Conservation (phyloP, 2,329 filamentous ascomycete genomes). For the Ophiostoma ulmi region DNA sequence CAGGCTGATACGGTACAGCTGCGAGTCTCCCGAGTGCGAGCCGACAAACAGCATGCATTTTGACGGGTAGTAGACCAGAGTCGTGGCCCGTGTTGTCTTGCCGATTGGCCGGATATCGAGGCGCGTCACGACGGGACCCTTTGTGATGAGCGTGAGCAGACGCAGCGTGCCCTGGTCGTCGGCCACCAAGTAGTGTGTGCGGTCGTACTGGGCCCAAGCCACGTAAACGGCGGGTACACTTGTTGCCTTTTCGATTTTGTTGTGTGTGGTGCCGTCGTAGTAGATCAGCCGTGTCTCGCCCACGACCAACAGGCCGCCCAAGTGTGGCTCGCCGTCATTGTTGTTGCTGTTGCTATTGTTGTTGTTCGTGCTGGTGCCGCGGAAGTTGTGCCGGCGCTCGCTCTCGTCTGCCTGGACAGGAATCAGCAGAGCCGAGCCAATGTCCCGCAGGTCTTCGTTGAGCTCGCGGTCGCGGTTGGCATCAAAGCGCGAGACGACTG, state of each 20-base stretch:
- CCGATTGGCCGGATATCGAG: constrained; percentile 65
- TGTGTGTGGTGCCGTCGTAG: constrained; percentile 70
- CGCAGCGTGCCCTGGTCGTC: constrained; percentile 87
- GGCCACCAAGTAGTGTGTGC: constrained; percentile 75
- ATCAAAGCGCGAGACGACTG: constrained; percentile 51
- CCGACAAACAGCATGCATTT: constrained; percentile 75
- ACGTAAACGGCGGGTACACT: constrained; percentile 78
- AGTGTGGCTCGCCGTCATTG: constrained; percentile 49
- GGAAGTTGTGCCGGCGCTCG: constrained; percentile 56
- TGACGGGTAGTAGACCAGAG: constrained; percentile 71
- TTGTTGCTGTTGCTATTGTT: constrained; percentile 28
- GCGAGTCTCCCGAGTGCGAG: constrained; percentile 88
- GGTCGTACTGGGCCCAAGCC: constrained; percentile 83
- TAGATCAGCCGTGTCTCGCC: constrained; percentile 81
- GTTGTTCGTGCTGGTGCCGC: constrained; percentile 37
- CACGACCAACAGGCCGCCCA: constrained; percentile 67
- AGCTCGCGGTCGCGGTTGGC: constrained; percentile 51
- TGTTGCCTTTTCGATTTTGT: constrained; percentile 59
- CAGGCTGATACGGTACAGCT: constrained; percentile 65
- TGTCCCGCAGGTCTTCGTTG: constrained; percentile 49
- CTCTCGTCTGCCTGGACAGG: constrained; percentile 53
- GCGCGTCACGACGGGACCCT: constrained; percentile 60
- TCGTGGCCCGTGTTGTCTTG: constrained; percentile 67
- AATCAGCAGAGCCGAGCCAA: constrained; percentile 57
- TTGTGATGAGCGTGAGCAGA: constrained; percentile 71